Conservation (phyloP, 179 eudicot genomes). For the Vitellaria paradoxa region DNA sequence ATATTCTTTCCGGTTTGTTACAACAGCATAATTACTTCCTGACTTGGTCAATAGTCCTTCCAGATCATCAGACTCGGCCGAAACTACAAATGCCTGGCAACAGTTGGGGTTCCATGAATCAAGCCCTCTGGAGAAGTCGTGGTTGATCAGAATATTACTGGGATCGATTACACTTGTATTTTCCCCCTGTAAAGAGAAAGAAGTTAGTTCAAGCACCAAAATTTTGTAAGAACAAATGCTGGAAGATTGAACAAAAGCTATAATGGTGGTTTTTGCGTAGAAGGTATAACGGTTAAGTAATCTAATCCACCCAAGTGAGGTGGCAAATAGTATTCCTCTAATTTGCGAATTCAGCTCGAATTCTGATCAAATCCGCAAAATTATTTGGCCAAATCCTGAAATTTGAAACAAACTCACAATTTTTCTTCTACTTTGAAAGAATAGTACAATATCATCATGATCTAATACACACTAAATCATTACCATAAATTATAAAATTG, state of each 20-base stretch:
- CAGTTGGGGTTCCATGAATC: slow-evolving; percentile 55
- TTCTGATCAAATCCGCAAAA: too few relatives aligned
- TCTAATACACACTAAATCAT: too few relatives aligned
- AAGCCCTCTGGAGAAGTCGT: slow-evolving; percentile 60
- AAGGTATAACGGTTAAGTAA: too few relatives aligned
- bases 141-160: slow-evolving; percentile 51
- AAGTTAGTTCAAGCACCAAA: not conserved
- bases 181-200: slow-evolving; percentile 28
- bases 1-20: slow-evolving; percentile 55
- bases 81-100: slow-evolving; percentile 46
- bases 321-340: too few relatives aligned
- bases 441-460: too few relatives aligned
- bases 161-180: slow-evolving; percentile 24
- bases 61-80: slow-evolving; percentile 30
- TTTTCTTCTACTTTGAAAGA: too few relatives aligned
- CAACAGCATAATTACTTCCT: slow-evolving; percentile 46
- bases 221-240: not conserved
- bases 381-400: too few relatives aligned
- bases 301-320: too few relatives aligned
- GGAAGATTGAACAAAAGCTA: not conserved
- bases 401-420: too few relatives aligned
- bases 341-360: too few relatives aligned
- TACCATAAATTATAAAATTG: too few relatives aligned
- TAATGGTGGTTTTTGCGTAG: too few relatives aligned
- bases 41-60: slow-evolving; percentile 28